These are phyloP conservation scores for Cronartium quercuum DNA, from an alignment of 1,284 basidiomycete genomes.

Conservation along the genomic window DNA sequence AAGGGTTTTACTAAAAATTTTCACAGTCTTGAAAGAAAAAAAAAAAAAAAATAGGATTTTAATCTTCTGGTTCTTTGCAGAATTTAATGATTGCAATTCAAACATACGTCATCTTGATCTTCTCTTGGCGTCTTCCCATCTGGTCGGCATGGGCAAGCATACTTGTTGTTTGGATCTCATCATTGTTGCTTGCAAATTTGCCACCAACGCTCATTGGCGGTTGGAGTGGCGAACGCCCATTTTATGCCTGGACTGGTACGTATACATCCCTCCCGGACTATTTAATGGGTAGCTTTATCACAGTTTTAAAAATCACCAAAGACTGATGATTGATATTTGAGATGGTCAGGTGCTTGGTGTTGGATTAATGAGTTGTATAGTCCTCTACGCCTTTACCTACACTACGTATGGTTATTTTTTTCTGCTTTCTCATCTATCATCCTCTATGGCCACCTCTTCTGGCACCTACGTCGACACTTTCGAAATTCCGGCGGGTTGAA, in stretches of 20 bases:
- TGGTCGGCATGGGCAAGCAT: conserved; percentile 24
- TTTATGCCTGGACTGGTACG: conserved; percentile 35
- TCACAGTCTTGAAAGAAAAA: neutral
- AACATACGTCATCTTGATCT: conserved; percentile 32
- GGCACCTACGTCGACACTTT: conserved; percentile 19
- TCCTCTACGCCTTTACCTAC: conserved; percentile 28
- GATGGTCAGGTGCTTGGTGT: conserved; percentile 23
- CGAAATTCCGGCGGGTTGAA: neutral
- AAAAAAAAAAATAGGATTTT: neutral
- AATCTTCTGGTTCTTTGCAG: neutral
- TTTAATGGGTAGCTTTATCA: too few relatives aligned
- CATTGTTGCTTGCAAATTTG: conserved; percentile 8
- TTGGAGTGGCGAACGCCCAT: conserved; percentile 19
- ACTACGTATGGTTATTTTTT: conserved; percentile 35
- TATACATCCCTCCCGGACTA: neutral
- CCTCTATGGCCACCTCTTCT: conserved; percentile 36
- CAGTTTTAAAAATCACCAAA: too few relatives aligned
- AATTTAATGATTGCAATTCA: conserved; percentile 36
- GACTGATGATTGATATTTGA: too few relatives aligned
- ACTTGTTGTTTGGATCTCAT: conserved; percentile 9
- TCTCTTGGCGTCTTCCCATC: conserved; percentile 34
- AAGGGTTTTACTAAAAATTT: neutral
- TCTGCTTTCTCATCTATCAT: conserved; percentile 31
- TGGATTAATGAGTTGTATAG: conserved; percentile 28
- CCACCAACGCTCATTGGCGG: conserved; percentile 21